Evolutionary conservation across 2,329 filamentous ascomycete genomes (phyloP), one percentile per base, ranked within the genome.

Genomic region (Phialophora expanda): DNA sequence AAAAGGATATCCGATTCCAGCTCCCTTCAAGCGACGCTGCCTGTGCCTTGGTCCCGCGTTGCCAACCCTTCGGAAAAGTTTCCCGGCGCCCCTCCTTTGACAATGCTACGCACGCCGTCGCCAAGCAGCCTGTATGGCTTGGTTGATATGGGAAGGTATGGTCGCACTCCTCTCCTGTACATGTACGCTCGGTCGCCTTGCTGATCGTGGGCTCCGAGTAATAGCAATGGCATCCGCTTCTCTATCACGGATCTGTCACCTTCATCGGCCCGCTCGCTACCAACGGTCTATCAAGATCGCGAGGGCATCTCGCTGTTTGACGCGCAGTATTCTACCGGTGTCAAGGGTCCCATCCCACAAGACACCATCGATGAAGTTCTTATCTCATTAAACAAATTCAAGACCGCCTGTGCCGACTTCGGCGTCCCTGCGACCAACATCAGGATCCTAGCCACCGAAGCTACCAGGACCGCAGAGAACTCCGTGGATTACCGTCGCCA

Each of bases 211-310:
- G 14, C 20, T 28, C 26, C 12, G 9, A 34, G 38, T 2, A 44
- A 53, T 56, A 78, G 92, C 82, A 97, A 97, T 81, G 93, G 93
- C 73, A 94, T 97, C 73, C 91, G 93, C 62, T 96, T 96, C 82
- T 94, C 92, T 53, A 92, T 97, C 73, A 91, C 92, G 8, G 88
- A 92, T 70, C 84, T 96, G n/a, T 85, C 88, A 3, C 88, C 90
- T 24, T 86, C 87, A 3, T 86, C 82, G 46, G 84, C 90, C 26
- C 89, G 93, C 26, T 86, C 93, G 26, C 84, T 97, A 50, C 88
- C 85, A 20, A 93, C 90, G 28, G 73, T 97, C 63, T 96, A 92
- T 78, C 87, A 90, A 72, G 87, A 92, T 72, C 89, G 93, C 5
- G 89, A 88, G 9, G 86, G 84, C 24, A 95, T 97, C 65, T 97